Percentiles rank a stretch among this genome's conserved stretches.
These are phyloP conservation scores for Teratosphaeria viscida DNA, from an alignment of 2,329 filamentous ascomycete genomes.

Conservation along the genomic window DNA sequence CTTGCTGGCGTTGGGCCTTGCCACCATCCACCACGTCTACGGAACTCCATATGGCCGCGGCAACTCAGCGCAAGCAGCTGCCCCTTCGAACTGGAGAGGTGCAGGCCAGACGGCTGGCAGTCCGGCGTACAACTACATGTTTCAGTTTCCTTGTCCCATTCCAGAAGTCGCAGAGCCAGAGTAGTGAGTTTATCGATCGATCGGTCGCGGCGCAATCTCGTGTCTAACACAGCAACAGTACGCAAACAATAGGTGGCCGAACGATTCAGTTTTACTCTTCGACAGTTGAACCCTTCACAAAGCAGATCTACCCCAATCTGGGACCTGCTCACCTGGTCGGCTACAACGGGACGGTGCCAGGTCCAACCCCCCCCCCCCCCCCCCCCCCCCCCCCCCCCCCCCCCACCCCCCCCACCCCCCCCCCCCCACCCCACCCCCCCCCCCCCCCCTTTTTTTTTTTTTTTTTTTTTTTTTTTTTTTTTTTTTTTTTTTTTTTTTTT, in stretches of 20 bases:
- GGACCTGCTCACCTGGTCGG: slow-evolving; percentile 33
- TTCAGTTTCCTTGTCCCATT: slow-evolving; percentile 10
- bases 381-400: too few relatives aligned
- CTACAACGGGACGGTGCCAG: slow-evolving; percentile 45
- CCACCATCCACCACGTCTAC: background rate
- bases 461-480: too few relatives aligned
- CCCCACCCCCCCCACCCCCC: too few relatives aligned
- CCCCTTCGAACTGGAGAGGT: slow-evolving; percentile 3
- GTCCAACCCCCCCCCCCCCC: too few relatives aligned
- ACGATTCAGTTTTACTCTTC: slow-evolving; percentile 39
- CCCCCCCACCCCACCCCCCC: too few relatives aligned
- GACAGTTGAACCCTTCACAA: slow-evolving; percentile 30
- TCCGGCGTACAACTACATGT: slow-evolving; percentile 14
- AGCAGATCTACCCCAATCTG: slow-evolving; percentile 35
- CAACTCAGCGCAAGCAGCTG: background rate
- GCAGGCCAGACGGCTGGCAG: slow-evolving; percentile 9
- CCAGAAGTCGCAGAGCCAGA: slow-evolving; percentile 7
- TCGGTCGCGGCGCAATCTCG: background rate
- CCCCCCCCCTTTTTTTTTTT: too few relatives aligned
- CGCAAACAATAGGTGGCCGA: slow-evolving; percentile 24
- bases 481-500: too few relatives aligned
- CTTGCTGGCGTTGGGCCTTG: slow-evolving; percentile 4
- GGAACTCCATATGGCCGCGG: background rate
- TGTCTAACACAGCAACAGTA: slow-evolving; percentile 7
- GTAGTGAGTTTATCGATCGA: slow-evolving; percentile 3